A percentile compares a stretch with the other conserved stretches of the same genome.
These are phyloP conservation scores for Clitopilus hobsonii DNA, from an alignment of 768 basidiomycete genomes.

Conservation along the genomic window DNA sequence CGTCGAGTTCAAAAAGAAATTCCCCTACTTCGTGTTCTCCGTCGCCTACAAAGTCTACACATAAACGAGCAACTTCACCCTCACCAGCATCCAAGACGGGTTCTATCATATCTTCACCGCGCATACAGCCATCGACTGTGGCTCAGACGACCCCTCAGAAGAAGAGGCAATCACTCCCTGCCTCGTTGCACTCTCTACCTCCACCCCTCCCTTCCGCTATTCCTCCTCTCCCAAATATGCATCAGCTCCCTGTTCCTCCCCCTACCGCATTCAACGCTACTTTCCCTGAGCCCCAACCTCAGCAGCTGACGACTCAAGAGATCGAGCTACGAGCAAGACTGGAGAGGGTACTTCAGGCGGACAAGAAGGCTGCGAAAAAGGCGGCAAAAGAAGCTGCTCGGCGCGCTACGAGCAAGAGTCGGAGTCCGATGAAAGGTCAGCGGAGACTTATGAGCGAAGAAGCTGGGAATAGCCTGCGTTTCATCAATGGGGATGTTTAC, in stretches of 20 bases:
- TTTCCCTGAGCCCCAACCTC: background rate
- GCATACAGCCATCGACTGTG: background rate
- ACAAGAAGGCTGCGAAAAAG: background rate
- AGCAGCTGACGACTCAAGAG: background rate
- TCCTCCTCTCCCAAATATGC: background rate
- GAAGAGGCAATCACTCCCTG: background rate
- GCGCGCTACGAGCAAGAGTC: background rate
- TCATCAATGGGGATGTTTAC: background rate
- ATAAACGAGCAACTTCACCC: background rate
- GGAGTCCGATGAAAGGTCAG: background rate
- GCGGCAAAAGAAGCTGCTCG: background rate
- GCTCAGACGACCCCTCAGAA: background rate
- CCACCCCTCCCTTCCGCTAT: background rate
- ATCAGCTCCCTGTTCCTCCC: background rate
- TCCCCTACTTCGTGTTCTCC: background rate
- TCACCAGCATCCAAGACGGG: background rate
- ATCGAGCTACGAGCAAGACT: background rate
- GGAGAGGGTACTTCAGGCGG: background rate
- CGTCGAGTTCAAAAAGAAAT: background rate
- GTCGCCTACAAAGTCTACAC: background rate
- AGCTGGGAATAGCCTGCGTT: background rate
- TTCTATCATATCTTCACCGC: background rate
- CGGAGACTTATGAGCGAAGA: background rate
- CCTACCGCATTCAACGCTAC: background rate
- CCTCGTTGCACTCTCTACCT: background rate